Conservation (phyloP, 345 rosid genomes). For the Combretum micranthum region DNA sequence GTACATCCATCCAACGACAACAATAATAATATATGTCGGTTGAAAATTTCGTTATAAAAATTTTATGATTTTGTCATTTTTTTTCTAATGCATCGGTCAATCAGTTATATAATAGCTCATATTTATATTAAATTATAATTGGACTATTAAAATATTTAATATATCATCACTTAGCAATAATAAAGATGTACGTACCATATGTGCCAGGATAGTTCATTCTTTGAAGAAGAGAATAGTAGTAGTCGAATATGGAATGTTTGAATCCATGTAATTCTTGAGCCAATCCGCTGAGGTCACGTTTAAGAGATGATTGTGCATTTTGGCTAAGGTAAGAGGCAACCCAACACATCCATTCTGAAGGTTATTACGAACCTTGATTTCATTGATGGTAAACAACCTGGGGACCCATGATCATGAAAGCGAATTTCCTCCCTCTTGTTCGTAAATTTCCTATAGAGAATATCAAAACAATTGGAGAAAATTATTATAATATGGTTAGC, state of each 20-base stretch:
- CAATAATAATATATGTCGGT: too few relatives aligned
- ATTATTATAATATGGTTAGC: too few relatives aligned
- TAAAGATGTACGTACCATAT: constrained; percentile 2
- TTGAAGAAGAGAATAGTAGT: not conserved
- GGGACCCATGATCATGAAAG: not conserved
- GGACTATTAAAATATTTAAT: not conserved
- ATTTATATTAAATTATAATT: not conserved
- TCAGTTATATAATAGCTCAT: not conserved
- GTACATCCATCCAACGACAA: too few relatives aligned
- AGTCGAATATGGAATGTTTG: not conserved
- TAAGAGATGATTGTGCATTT: not conserved
- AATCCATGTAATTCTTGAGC: not conserved
- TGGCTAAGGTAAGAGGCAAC: not conserved
- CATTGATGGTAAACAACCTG: not conserved
- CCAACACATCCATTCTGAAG: not conserved
- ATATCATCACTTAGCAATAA: not conserved
- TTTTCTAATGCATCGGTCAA: too few relatives aligned
- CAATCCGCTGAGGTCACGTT: not conserved
- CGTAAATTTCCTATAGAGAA: not conserved
- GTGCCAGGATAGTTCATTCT: constrained; percentile 7
- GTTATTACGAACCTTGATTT: not conserved
- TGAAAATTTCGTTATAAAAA: too few relatives aligned
- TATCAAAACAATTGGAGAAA: too few relatives aligned
- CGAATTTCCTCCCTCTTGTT: constrained; percentile 1
- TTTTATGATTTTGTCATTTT: too few relatives aligned